Evolutionary conservation across 2,329 filamentous ascomycete genomes (phyloP).

Genomic region (Colletotrichum karsti): DNA sequence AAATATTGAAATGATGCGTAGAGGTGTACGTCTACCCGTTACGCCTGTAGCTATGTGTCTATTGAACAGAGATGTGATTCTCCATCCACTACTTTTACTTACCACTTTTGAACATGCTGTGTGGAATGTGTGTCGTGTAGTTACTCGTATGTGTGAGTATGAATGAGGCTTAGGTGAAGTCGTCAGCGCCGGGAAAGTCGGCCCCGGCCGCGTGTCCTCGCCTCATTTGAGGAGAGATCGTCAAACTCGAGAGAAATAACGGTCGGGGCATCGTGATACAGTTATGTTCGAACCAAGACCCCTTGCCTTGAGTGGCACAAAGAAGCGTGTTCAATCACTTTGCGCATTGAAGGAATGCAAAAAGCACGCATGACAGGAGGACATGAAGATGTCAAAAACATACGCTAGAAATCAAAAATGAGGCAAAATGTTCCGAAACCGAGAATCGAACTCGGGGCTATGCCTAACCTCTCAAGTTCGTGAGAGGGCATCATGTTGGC

Average conservation of each 20-base stretch:
- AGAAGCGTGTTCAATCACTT: too few relatives aligned
- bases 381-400: too few relatives aligned
- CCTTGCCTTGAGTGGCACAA: too few relatives aligned
- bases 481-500: slow-evolving; percentile 24
- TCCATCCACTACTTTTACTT: not conserved
- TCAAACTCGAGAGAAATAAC: too few relatives aligned
- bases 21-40: slow-evolving; percentile 10
- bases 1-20: slow-evolving; percentile 20
- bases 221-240: too few relatives aligned
- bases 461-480: not conserved
- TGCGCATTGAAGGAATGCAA: too few relatives aligned
- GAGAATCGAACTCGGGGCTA: slow-evolving; percentile 26
- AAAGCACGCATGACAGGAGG: too few relatives aligned
- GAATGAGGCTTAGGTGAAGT: too few relatives aligned
- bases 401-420: not conserved
- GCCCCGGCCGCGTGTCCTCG: too few relatives aligned
- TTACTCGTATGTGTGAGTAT: not conserved
- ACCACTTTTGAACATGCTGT: not conserved
- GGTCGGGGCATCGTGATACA: not conserved
- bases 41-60: slow-evolving; percentile 15
- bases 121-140: not conserved
- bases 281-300: not conserved
- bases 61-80: slow-evolving; percentile 23
- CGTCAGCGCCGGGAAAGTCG: too few relatives aligned
- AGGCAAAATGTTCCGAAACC: slow-evolving; percentile 10